These are phyloP conservation scores for Neopestalotiopsis clavispora DNA, from an alignment of 2,329 filamentous ascomycete species.

Conservation along the genomic window DNA sequence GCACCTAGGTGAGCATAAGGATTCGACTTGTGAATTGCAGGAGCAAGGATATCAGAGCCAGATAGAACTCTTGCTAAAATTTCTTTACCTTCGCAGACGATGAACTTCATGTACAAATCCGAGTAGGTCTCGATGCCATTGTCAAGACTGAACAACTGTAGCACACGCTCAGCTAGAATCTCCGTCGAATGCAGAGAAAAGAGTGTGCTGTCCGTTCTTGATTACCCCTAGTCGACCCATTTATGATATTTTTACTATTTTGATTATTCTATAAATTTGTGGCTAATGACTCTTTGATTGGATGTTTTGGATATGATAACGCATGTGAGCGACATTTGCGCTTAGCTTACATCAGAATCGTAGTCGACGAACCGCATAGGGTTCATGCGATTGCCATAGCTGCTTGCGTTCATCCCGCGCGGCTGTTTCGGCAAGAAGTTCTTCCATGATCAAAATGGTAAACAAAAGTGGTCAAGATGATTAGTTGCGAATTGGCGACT, in stretches of 20 bases:
- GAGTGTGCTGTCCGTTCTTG: constrained; percentile 39
- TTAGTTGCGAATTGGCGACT: constrained; percentile 40
- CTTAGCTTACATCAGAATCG: constrained; percentile 42
- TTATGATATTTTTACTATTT: constrained; percentile 23
- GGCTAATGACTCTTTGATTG: too few species aligned
- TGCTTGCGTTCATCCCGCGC: constrained; percentile 49
- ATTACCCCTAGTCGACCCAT: constrained; percentile 39
- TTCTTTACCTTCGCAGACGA: background rate
- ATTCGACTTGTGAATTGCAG: too few species aligned
- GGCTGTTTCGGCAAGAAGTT: constrained; percentile 30
- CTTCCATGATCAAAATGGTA: constrained; percentile 42
- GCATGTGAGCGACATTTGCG: too few species aligned
- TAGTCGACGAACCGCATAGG: constrained; percentile 49
- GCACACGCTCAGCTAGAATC: background rate
- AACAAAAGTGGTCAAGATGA: constrained; percentile 45
- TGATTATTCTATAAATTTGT: background rate
- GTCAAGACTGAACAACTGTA: background rate
- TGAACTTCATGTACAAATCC: background rate
- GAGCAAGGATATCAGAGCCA: too few species aligned
- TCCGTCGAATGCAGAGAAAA: background rate
- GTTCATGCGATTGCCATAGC: constrained; percentile 46
- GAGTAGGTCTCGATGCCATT: background rate
- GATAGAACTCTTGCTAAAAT: background rate
- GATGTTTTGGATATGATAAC: too few species aligned
- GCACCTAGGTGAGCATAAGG: background rate